Evolutionary conservation across 192 early-diverging fungal genomes (phyloP), one percentile per base, ranked within the genome.

Genomic region (Phycomyces nitens): DNA sequence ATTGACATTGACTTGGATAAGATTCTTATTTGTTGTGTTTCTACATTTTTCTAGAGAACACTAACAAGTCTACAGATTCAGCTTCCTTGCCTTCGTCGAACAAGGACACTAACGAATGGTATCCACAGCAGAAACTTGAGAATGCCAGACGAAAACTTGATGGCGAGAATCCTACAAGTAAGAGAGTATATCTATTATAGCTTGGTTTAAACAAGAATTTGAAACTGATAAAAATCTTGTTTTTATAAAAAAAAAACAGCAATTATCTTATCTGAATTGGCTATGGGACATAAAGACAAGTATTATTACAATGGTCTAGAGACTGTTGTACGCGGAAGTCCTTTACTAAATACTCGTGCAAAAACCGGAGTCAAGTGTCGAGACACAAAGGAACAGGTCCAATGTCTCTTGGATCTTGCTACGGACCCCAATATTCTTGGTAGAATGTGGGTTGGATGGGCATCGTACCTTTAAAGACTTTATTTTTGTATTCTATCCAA

Each of bases 331-430:
- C 39, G 80, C 49, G 90, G 89, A 0, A 76, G 82, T 29, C 60
- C 57, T 1, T 53, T 64, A 29, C 18, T 71, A 20, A 82, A 76
- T 58, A 58, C 67, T 1, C 80, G 88, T 11, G 82, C 85, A 0
- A 51, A 51, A 27, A 64, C 80, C 1, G 77, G 77, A 1, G 21
- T 66, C 22, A 66, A 67, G 9, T 88, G 86, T 56, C 14, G 47
- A 27, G 78, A 60, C 26, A 81, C 86, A 16, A 71, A 74, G 47
- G 86, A 84, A 23, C 91, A 92, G 68, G 81, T 92, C 6, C 76
- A 88, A 42, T 90, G 87, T 56, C 54, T 92, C 22, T 75, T 92
- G 58, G 86, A 92, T 65, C 75, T 90, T 62, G 88, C 89, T 0
- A 92, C 88, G 12, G 91, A 92, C 58, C 74, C 77, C 6, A 82